Percentiles rank a stretch among this genome's conserved stretches.
Evolutionary conservation across 2,329 filamentous ascomycete species (phyloP).

Genomic region (Trichoderma koningiopsis): DNA sequence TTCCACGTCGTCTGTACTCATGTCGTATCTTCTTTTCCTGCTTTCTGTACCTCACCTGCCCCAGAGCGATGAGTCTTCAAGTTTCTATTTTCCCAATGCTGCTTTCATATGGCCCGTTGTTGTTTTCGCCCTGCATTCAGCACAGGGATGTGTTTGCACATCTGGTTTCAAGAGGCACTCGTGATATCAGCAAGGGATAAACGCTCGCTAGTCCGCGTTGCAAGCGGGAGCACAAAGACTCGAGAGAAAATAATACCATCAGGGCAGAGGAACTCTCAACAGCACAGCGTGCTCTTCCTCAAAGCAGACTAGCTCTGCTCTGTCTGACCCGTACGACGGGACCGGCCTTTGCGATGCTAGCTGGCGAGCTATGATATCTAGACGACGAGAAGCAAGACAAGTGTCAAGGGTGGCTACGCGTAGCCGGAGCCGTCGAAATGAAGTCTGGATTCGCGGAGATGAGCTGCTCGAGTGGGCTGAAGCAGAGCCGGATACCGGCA

Average conservation of each 20-base stretch:
- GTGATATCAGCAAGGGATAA: constrained; percentile 4
- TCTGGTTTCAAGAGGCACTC: constrained; percentile 9
- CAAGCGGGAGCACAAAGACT: background rate
- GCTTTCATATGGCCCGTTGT: background rate
- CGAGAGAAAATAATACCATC: background rate
- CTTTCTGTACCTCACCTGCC: background rate
- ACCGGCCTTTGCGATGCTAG: background rate
- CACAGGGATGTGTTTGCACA: constrained; percentile 13
- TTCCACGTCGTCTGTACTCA: constrained; percentile 10
- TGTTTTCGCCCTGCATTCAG: constrained; percentile 19
- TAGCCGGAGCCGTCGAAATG: background rate
- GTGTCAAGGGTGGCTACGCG: background rate
- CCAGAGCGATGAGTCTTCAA: background rate
- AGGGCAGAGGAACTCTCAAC: background rate
- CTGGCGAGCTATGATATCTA: background rate
- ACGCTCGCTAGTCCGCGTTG: background rate
- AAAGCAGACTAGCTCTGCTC: constrained; percentile 2
- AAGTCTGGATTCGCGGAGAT: background rate
- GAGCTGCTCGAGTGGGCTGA: background rate
- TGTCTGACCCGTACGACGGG: background rate
- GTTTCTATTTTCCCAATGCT: background rate
- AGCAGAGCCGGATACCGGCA: background rate
- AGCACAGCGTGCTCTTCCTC: constrained; percentile 7
- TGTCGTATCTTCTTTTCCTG: constrained; percentile 19
- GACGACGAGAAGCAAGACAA: background rate